Percentiles rank a stretch among this genome's conserved stretches.
These are phyloP conservation scores for Amaranthus hypochondriacus DNA, from an alignment of 148 eudicot species.

Conservation along the genomic window DNA sequence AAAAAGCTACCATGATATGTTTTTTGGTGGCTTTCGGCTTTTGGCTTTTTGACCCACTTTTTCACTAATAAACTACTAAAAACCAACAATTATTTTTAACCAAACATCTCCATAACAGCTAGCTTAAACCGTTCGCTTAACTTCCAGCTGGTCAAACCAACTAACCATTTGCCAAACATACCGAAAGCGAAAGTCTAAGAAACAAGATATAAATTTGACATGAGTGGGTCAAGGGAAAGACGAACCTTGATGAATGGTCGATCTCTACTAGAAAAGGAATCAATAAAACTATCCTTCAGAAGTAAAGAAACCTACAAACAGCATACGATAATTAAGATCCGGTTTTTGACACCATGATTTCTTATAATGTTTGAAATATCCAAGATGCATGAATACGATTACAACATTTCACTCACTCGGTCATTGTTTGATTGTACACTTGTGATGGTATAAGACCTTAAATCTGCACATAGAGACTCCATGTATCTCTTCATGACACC, in stretches of 20 bases:
- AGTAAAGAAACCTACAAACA: slow-evolving; percentile 78
- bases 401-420: slow-evolving; percentile 46
- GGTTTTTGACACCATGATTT: not conserved
- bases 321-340: slow-evolving; percentile 3
- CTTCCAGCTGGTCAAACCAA: too few relatives aligned
- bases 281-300: slow-evolving; percentile 85
- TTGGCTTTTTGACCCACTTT: too few relatives aligned
- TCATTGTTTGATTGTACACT: slow-evolving; percentile 85
- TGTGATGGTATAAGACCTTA: slow-evolving; percentile 82
- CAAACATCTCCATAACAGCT: too few relatives aligned
- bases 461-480: slow-evolving; percentile 76
- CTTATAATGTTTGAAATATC: not conserved
- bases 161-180: too few relatives aligned
- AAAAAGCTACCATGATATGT: too few relatives aligned
- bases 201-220: not conserved
- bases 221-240: not conserved
- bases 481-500: slow-evolving; percentile 60
- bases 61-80: too few relatives aligned
- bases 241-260: slow-evolving; percentile 74
- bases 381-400: not conserved
- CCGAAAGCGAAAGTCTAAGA: not conserved
- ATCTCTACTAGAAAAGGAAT: slow-evolving; percentile 74
- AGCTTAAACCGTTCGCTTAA: too few relatives aligned
- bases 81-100: too few relatives aligned
- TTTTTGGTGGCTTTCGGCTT: too few relatives aligned